Percentiles rank a stretch among this genome's conserved stretches.
Conservation (phyloP, 768 basidiomycete species). For the Psilocybe cubensis region DNA sequence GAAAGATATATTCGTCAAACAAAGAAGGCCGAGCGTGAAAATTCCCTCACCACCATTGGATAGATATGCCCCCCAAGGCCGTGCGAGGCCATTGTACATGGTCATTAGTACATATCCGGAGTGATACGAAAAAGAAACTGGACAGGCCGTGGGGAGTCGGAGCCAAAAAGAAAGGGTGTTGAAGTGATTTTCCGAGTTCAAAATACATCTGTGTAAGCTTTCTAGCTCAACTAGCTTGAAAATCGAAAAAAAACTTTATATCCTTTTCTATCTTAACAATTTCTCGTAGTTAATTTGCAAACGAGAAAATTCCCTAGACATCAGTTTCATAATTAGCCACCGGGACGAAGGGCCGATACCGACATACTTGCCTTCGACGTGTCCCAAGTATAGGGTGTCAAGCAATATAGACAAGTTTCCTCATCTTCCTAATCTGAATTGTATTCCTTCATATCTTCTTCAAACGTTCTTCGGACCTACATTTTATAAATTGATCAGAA, state of each 20-base stretch:
- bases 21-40: background rate
- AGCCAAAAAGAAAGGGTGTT: background rate
- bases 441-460: slow-evolving; percentile 21
- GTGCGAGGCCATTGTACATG: background rate
- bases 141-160: background rate
- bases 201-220: background rate
- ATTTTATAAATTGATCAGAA: background rate
- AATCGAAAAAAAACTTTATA: too few species aligned
- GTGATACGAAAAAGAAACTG: background rate
- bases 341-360: background rate
- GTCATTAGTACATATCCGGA: background rate
- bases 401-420: background rate
- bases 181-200: background rate
- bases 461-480: slow-evolving; percentile 25
- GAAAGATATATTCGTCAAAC: background rate
- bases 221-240: too few species aligned
- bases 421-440: background rate
- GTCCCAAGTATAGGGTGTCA: background rate
- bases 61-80: background rate
- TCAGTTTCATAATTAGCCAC: background rate
- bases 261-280: too few species aligned
- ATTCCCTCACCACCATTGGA: background rate
- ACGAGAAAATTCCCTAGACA: too few species aligned
- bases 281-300: too few species aligned
- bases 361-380: background rate